phyloP scores from a whole-genome alignment of 768 basidiomycete genomes.

The Lactifluus pinguis region DNA sequence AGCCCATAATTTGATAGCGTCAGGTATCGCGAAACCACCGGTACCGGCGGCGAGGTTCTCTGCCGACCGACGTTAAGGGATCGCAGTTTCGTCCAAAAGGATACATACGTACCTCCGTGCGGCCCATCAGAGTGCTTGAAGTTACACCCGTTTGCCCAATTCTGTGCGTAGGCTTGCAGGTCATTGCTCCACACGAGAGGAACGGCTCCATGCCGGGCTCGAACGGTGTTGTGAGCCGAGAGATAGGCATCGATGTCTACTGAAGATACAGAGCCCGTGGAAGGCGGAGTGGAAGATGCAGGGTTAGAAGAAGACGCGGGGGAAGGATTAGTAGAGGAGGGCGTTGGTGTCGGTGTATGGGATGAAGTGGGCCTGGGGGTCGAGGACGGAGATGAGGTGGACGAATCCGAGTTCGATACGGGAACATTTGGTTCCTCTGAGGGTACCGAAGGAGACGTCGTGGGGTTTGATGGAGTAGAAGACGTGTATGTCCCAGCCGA shows the following conservation, averaged over 20 bases:
- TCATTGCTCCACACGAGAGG: conserved; percentile 55
- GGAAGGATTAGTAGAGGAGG: conserved; percentile 5
- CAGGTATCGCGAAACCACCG: conserved; percentile 41
- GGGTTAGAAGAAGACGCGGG: neutral
- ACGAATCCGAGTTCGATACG: no score
- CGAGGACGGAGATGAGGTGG: neutral
- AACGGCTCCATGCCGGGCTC: conserved; percentile 54
- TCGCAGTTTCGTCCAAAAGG: neutral
- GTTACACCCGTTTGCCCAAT: conserved; percentile 59
- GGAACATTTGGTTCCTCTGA: neutral
- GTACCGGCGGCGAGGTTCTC: conserved; percentile 73
- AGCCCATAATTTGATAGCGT: conserved; percentile 52
- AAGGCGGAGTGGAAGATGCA: conserved; percentile 2
- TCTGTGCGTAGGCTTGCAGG: conserved; percentile 53
- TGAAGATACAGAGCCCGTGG: conserved; percentile 24
- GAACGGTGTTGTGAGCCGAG: conserved; percentile 50
- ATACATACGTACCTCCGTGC: conserved; percentile 41
- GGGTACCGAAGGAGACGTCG: neutral
- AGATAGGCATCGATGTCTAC: conserved; percentile 48
- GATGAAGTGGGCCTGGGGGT: conserved; percentile 2
- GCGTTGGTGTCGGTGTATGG: neutral
- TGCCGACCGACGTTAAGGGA: conserved; percentile 20
- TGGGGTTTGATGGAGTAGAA: neutral
- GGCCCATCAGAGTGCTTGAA: conserved; percentile 64
- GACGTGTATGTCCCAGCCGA: neutral